Conservation (phyloP, 192 early-diverging fungal species). For the Backusella tuberculispora region DNA sequence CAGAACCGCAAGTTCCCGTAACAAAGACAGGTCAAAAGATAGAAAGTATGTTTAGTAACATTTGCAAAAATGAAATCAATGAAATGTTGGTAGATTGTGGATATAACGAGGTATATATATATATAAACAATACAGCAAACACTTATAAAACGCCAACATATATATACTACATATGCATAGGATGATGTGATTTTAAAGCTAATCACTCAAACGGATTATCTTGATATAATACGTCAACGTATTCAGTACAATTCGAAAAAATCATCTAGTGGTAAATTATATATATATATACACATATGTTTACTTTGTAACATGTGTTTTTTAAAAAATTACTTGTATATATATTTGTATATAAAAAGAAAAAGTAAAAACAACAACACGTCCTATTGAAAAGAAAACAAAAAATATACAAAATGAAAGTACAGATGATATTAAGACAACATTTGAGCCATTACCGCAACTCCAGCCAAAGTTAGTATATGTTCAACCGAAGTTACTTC, state of each 20-base stretch:
- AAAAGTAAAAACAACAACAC: background rate
- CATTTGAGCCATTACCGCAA: background rate
- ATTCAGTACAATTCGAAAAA: constrained; percentile 64
- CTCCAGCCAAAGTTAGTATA: background rate
- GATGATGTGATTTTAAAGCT: constrained; percentile 86
- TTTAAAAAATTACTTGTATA: too few relatives aligned
- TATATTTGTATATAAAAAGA: too few relatives aligned
- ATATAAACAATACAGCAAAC: background rate
- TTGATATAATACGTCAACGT: constrained; percentile 64
- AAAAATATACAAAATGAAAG: too few relatives aligned
- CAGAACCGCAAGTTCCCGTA: background rate
- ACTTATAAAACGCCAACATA: background rate
- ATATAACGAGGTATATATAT: constrained; percentile 71
- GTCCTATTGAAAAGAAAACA: background rate
- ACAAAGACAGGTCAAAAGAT: constrained; percentile 15
- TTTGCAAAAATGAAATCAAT: constrained; percentile 65
- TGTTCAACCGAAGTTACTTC: background rate
- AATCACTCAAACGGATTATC: constrained; percentile 78
- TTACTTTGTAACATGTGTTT: too few relatives aligned
- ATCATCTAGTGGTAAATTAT: constrained; percentile 26
- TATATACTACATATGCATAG: constrained; percentile 30
- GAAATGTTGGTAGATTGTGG: constrained; percentile 76
- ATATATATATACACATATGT: too few relatives aligned
- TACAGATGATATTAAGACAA: background rate
- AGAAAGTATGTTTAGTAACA: constrained; percentile 18